Evolutionary conservation across 164 flowering plant species (phyloP).

Genomic region (Tetrastigma voinierianum): DNA sequence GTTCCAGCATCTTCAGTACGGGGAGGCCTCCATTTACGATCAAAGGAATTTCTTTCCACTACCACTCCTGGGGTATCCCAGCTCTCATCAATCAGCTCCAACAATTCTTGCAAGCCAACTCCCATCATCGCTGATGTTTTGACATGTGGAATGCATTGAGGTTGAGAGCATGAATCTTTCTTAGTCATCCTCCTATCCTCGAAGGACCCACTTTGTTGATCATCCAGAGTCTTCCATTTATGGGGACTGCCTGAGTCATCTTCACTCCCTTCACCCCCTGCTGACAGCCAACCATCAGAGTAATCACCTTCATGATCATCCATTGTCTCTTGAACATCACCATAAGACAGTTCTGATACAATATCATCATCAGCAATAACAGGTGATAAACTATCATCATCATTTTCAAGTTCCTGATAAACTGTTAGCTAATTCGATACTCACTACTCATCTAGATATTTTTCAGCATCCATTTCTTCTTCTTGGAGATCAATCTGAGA

Average conservation of each 20-base stretch:
- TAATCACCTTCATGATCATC: constrained; percentile 23
- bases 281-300: constrained; percentile 38
- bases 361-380: constrained; percentile 20
- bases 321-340: constrained; percentile 20
- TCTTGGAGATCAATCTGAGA: constrained; percentile 63
- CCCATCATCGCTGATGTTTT: constrained; percentile 76
- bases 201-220: constrained; percentile 13
- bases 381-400: too few relatives aligned
- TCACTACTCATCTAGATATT: constrained; percentile 29
- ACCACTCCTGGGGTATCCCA: constrained; percentile 31
- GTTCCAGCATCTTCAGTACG: constrained; percentile 26
- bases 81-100: constrained; percentile 65
- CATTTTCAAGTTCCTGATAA: constrained; percentile 28
- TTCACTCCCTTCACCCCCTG: constrained; percentile 21
- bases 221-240: constrained; percentile 19
- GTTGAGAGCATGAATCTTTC: constrained; percentile 22
- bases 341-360: constrained; percentile 15
- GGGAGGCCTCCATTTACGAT: constrained; percentile 85
- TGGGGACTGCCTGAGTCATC: constrained; percentile 12
- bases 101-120: constrained; percentile 84
- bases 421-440: constrained; percentile 19
- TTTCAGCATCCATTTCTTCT: constrained; percentile 24
- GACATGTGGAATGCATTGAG: constrained; percentile 39
- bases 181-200: constrained; percentile 6
- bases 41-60: constrained; percentile 26